Percentiles rank a stretch among this genome's conserved stretches.
Conservation (phyloP, 768 basidiomycete species). For the Boletus vinaceobasis region DNA sequence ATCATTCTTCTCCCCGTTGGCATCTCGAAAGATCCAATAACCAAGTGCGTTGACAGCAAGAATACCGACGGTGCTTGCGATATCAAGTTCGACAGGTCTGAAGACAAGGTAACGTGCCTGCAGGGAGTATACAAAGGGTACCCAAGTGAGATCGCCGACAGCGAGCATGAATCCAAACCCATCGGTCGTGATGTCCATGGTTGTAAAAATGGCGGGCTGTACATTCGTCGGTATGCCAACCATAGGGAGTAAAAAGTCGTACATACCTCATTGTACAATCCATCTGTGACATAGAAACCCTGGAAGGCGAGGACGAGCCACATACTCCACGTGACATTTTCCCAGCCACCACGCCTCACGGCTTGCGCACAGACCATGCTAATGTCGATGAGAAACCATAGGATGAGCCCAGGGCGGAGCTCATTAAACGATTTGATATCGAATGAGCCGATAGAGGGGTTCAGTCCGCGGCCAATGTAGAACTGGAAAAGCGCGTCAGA, state of each 20-base stretch:
- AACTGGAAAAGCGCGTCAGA: conserved; percentile 48
- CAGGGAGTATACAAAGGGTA: conserved; percentile 90
- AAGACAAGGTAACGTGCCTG: conserved; percentile 97
- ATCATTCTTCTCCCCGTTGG: conserved; percentile 94
- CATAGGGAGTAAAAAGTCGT: not conserved
- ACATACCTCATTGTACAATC: conserved; percentile 84
- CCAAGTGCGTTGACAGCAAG: conserved; percentile 66
- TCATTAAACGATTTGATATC: conserved; percentile 62
- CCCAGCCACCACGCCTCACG: conserved; percentile 63
- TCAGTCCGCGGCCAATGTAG: conserved; percentile 92
- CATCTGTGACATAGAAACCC: conserved; percentile 80
- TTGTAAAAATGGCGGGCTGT: conserved; percentile 84
- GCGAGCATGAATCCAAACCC: conserved; percentile 99
- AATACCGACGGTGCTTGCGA: conserved; percentile 50
- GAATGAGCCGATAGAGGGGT: conserved; percentile 78
- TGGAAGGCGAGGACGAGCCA: conserved; percentile 86
- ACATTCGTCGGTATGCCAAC: not conserved
- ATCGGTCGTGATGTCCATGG: conserved; percentile 97
- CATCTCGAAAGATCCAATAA: conserved; percentile 85
- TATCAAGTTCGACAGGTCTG: conserved; percentile 74
- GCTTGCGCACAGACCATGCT: conserved; percentile 92
- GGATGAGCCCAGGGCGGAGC: conserved; percentile 59
- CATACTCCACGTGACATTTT: conserved; percentile 82
- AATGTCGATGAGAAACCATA: conserved; percentile 91
- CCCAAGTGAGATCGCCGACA: conserved; percentile 89